phyloP scores from a whole-genome alignment of 106 monocot species.

The Dendrobium nobile region DNA sequence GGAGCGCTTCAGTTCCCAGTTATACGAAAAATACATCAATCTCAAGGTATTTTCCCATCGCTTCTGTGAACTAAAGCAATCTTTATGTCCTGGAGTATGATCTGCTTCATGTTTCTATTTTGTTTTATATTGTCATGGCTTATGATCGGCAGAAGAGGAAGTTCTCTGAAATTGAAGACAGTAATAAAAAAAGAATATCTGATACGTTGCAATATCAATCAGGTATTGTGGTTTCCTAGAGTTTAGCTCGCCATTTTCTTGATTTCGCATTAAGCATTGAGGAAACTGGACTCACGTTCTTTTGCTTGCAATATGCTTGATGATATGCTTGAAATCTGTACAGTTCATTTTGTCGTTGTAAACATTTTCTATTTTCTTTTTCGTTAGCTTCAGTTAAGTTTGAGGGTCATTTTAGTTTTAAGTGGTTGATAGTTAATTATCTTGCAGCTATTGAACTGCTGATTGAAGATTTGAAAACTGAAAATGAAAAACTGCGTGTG shows the following conservation, averaged over 20 bases:
- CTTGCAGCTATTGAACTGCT: conserved; percentile 25
- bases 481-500: conserved; percentile 21
- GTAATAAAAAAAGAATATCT: conserved; percentile 6
- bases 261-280: neutral
- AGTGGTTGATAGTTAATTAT: neutral
- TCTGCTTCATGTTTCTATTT: neutral
- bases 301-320: neutral
- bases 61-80: neutral
- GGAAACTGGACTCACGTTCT: neutral
- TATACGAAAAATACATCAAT: conserved; percentile 34
- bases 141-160: conserved; percentile 28
- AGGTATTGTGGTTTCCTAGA: conserved; percentile 13
- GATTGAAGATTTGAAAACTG: conserved; percentile 32
- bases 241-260: neutral
- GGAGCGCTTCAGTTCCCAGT: conserved; percentile 30
- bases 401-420: neutral
- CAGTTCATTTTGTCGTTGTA: no score
- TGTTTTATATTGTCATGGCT: neutral
- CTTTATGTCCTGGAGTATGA: neutral
- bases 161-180: conserved; percentile 21
- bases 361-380: neutral
- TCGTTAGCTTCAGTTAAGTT: neutral
- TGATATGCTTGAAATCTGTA: neutral
- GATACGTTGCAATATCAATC: conserved; percentile 12
- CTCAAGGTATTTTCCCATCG: conserved; percentile 23